Percentiles rank a stretch among this genome's conserved stretches.
Evolutionary conservation across 345 rosid species (phyloP).

Genomic region (Microcos paniculata): DNA sequence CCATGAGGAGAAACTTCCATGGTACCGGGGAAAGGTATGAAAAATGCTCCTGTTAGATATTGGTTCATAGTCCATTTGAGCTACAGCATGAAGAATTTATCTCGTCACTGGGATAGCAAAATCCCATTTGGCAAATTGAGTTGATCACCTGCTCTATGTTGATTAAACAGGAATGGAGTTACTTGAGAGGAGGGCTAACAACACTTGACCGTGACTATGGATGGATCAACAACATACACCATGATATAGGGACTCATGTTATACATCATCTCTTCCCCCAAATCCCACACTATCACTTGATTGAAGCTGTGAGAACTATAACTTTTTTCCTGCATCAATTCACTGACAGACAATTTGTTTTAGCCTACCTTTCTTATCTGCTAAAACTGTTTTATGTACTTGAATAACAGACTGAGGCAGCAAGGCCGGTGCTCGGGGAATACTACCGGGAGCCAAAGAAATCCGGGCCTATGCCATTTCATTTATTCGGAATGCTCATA

Average conservation of each 20-base stretch:
- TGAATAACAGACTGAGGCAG: slow-evolving; percentile 67
- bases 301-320: slow-evolving; percentile 72
- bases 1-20: slow-evolving; percentile 77
- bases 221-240: slow-evolving; percentile 83
- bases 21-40: slow-evolving; percentile 89
- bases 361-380: not conserved
- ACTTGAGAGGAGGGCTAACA: slow-evolving; percentile 89
- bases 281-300: slow-evolving; percentile 88
- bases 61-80: not conserved
- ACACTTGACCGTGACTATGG: slow-evolving; percentile 90
- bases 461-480: slow-evolving; percentile 69
- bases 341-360: not conserved
- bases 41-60: not conserved
- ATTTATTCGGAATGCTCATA: slow-evolving; percentile 44
- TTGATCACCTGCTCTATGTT: not conserved
- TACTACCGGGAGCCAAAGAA: slow-evolving; percentile 78
- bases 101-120: not conserved
- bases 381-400: not conserved
- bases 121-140: too few relatives aligned
- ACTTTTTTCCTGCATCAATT: not conserved
- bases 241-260: slow-evolving; percentile 95
- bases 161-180: slow-evolving; percentile 78
- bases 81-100: not conserved
- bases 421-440: slow-evolving; percentile 77
- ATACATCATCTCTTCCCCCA: slow-evolving; percentile 94